Conservation (phyloP, 2,329 filamentous ascomycete species). For the Aureobasidium sp. region DNA sequence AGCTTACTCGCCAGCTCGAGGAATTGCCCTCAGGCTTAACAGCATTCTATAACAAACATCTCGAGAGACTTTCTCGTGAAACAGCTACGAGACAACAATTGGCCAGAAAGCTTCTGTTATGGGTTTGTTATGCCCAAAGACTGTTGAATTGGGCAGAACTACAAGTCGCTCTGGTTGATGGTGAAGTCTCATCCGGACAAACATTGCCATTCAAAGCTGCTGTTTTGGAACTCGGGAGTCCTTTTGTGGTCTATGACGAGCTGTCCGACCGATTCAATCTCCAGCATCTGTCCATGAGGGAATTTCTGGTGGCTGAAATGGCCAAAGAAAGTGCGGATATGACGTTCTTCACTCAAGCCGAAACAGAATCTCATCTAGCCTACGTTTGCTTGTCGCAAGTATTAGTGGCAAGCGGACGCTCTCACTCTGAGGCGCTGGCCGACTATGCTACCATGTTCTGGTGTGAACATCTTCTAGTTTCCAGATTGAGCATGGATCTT, state of each 20-base stretch:
- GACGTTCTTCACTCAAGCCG: background rate
- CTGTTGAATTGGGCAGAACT: background rate
- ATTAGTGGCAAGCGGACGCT: background rate
- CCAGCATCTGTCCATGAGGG: background rate
- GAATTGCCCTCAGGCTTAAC: background rate
- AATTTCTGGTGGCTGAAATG: background rate
- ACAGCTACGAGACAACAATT: background rate
- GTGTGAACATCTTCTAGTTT: background rate
- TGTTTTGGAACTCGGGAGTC: background rate
- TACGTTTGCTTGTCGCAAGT: background rate
- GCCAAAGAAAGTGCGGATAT: background rate
- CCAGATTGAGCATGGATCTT: background rate
- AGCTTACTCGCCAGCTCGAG: background rate
- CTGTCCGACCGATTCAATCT: background rate
- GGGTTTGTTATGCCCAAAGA: background rate
- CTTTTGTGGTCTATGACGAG: background rate
- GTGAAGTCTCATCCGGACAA: background rate
- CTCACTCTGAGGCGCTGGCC: background rate
- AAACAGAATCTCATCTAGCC: background rate
- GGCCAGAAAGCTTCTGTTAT: background rate
- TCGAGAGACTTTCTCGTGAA: background rate
- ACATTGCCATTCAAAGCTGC: background rate
- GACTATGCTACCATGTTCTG: background rate
- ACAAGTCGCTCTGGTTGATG: background rate
- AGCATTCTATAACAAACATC: background rate